phyloP scores from a whole-genome alignment of 768 basidiomycete species.

The Gloeostereum incarnatum region DNA sequence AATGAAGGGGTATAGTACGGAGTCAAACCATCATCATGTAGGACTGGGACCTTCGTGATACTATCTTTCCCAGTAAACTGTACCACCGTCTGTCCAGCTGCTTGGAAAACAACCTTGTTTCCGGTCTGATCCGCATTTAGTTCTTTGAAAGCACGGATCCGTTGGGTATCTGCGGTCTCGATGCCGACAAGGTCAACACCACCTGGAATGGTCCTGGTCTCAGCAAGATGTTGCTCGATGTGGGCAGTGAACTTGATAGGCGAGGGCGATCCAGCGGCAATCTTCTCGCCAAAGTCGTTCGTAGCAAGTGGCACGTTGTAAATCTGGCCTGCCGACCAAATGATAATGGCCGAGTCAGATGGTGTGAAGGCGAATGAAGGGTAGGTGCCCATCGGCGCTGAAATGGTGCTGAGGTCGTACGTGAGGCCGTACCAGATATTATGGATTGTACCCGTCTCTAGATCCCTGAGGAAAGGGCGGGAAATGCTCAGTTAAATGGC shows the following conservation, averaged over 20 bases:
- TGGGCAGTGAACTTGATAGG: constrained; percentile 53
- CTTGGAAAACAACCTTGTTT: constrained; percentile 50
- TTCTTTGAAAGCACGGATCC: constrained; percentile 55
- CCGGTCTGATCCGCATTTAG: constrained; percentile 49
- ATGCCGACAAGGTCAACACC: constrained; percentile 38
- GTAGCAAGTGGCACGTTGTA: constrained; percentile 45
- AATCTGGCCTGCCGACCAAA: constrained; percentile 71
- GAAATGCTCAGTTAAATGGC: constrained; percentile 3
- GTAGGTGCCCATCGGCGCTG: constrained; percentile 75
- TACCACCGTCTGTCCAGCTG: constrained; percentile 50
- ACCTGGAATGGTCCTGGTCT: constrained; percentile 38
- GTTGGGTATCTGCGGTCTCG: constrained; percentile 45
- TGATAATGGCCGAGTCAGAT: constrained; percentile 46
- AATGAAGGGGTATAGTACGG: constrained; percentile 67
- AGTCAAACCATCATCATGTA: constrained; percentile 25
- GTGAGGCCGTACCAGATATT: constrained; percentile 62
- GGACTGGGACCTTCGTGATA: constrained; percentile 34
- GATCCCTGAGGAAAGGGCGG: constrained; percentile 43
- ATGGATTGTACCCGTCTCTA: constrained; percentile 54
- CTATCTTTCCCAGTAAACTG: constrained; percentile 28
- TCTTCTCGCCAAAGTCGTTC: constrained; percentile 46
- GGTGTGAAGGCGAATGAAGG: constrained; percentile 68
- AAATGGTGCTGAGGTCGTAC: constrained; percentile 54
- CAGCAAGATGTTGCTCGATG: constrained; percentile 55
- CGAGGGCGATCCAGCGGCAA: constrained; percentile 28